phyloP scores from a whole-genome alignment of 1,284 basidiomycete species.

The Rhizoctonia solani region DNA sequence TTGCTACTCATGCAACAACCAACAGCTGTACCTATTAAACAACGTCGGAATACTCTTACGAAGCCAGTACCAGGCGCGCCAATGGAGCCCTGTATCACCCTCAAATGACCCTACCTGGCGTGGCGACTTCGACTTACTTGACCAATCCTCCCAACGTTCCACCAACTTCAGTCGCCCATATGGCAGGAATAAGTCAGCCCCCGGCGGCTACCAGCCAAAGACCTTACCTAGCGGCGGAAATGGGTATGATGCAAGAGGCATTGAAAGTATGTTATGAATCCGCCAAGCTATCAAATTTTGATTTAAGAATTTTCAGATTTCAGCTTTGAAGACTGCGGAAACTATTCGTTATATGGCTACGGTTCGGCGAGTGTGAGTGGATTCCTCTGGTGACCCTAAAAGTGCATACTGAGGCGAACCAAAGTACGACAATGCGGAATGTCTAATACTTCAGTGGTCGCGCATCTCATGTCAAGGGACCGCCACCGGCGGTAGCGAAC shows the following conservation, averaged over 20 bases:
- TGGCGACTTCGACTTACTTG: slow-evolving; percentile 3
- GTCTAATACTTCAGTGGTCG: background rate
- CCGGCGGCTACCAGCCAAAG: background rate
- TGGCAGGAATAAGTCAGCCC: background rate
- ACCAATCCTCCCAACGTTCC: background rate
- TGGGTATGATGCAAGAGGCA: slow-evolving; percentile 32
- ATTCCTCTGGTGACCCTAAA: background rate
- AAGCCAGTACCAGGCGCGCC: slow-evolving; percentile 1
- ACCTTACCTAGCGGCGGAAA: slow-evolving; percentile 21
- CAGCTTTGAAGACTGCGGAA: slow-evolving; percentile 28
- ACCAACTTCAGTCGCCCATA: background rate
- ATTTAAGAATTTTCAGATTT: slow-evolving; percentile 1
- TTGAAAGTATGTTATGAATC: slow-evolving; percentile 3
- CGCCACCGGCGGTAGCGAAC: slow-evolving; percentile 63
- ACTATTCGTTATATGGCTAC: slow-evolving; percentile 27
- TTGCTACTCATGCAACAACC: slow-evolving; percentile 21
- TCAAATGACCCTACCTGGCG: slow-evolving; percentile 23
- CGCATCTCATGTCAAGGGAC: slow-evolving; percentile 55
- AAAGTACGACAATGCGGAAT: slow-evolving; percentile 41
- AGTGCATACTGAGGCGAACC: slow-evolving; percentile 55
- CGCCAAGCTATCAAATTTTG: background rate
- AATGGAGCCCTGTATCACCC: slow-evolving; percentile 5
- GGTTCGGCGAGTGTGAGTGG: slow-evolving; percentile 9
- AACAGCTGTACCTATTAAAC: background rate
- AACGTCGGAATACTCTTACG: slow-evolving; percentile 16